Conservation (phyloP, 805 yeast genomes). For the Saccharomyces eubayanus region DNA sequence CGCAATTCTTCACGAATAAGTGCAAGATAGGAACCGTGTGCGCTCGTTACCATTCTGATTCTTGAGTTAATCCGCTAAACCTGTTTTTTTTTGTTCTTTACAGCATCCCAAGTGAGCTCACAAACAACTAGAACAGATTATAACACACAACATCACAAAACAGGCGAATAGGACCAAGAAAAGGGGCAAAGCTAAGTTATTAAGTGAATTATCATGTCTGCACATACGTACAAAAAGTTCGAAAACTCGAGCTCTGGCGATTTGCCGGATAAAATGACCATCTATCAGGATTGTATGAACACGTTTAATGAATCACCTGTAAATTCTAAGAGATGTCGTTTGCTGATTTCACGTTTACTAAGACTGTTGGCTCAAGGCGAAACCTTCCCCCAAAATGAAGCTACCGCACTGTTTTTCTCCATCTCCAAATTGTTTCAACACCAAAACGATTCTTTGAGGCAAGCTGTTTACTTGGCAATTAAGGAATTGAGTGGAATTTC, state of each 20-base stretch:
- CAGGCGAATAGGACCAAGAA: not conserved
- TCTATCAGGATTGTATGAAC: constrained; percentile 88
- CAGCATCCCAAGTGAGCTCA: not conserved
- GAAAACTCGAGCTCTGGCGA: constrained; percentile 65
- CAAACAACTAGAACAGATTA: not conserved
- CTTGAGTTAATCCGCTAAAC: not conserved
- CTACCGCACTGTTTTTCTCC: constrained; percentile 87
- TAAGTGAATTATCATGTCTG: constrained; percentile 49
- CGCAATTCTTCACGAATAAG: not conserved
- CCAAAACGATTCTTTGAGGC: constrained; percentile 73
- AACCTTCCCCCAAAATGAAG: constrained; percentile 77
- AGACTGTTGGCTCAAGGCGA: constrained; percentile 82
- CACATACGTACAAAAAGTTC: constrained; percentile 72
- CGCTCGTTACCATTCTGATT: not conserved
- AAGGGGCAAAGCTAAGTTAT: constrained; percentile 1
- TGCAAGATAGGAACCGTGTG: not conserved
- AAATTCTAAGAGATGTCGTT: constrained; percentile 79
- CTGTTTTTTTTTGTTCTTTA: not conserved
- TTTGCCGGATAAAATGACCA: constrained; percentile 91
- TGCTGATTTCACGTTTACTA: constrained; percentile 70
- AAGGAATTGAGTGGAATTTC: constrained; percentile 81
- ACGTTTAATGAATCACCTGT: constrained; percentile 89
- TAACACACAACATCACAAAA: not conserved
- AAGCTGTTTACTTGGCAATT: constrained; percentile 86
- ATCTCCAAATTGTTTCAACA: constrained; percentile 93